Conservation (phyloP, 495 filamentous ascomycete genomes). For the Terfezia claveryi region DNA sequence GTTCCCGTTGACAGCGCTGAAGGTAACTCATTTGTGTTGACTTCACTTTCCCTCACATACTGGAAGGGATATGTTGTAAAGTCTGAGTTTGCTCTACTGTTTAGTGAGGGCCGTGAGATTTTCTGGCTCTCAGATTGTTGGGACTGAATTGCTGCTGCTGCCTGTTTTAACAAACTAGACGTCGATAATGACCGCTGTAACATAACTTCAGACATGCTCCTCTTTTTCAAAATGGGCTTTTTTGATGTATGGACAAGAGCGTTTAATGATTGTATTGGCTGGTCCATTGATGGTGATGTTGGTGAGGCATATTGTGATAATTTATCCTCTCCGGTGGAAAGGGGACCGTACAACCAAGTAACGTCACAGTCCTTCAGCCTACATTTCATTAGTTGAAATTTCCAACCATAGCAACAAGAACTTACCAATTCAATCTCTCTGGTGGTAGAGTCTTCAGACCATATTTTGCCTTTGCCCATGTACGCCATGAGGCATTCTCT, state of each 20-base stretch:
- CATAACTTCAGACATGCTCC: constrained; percentile 88
- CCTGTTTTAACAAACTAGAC: constrained; percentile 81
- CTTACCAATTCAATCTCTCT: constrained; percentile 74
- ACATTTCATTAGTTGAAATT: constrained; percentile 10
- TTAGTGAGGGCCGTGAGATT: constrained; percentile 16
- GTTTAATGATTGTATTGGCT: constrained; percentile 8
- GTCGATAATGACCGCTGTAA: constrained; percentile 75
- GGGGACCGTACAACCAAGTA: constrained; percentile 89
- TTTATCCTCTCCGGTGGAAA: constrained; percentile 42
- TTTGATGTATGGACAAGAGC: constrained; percentile 20
- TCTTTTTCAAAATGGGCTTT: constrained; percentile 92
- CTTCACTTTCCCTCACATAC: constrained; percentile 32
- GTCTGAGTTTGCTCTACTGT: constrained; percentile 36
- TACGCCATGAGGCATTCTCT: constrained; percentile 94
- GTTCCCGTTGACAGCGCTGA: constrained; percentile 38
- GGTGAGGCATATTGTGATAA: constrained; percentile 23
- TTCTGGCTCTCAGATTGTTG: constrained; percentile 45
- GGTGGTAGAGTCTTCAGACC: constrained; percentile 68
- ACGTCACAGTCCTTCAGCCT: constrained; percentile 97
- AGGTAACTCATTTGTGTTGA: constrained; percentile 33
- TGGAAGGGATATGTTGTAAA: constrained; percentile 36
- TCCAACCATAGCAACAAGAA: constrained; percentile 2
- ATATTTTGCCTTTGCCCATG: constrained; percentile 86
- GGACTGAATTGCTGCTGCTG: constrained; percentile 74
- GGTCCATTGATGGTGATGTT: constrained; percentile 31